Evolutionary conservation across 805 yeast species (phyloP).

Genomic region (Starmerella etchellsii): DNA sequence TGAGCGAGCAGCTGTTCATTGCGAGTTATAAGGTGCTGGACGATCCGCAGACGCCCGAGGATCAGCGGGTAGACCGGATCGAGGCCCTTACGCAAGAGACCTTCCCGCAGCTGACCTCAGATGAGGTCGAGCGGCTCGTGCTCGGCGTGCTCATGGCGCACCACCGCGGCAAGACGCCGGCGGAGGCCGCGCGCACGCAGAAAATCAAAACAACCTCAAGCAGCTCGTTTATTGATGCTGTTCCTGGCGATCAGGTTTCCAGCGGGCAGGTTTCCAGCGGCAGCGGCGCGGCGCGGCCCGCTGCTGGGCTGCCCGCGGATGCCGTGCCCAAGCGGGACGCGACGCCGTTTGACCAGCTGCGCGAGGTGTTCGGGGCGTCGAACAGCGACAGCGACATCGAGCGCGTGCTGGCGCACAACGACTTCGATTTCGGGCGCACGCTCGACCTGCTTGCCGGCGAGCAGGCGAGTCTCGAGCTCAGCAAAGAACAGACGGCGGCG

Average conservation of each 20-base stretch:
- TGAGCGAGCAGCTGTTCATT: conserved; percentile 6
- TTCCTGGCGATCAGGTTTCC: neutral
- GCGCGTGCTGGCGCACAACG: conserved; percentile 28
- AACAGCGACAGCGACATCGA: conserved; percentile 28
- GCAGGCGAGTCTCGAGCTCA: conserved; percentile 2
- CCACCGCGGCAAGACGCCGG: conserved; percentile 23
- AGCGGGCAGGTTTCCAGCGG: neutral
- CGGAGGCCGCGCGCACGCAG: conserved; percentile 9
- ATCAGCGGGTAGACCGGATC: conserved; percentile 31
- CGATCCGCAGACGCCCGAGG: conserved; percentile 27
- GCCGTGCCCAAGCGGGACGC: neutral
- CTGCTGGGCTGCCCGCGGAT: conserved; percentile 7
- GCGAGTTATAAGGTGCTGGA: conserved; percentile 22
- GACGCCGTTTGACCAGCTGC: conserved; percentile 30
- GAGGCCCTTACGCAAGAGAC: conserved; percentile 27
- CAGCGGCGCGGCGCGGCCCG: neutral
- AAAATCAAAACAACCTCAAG: neutral
- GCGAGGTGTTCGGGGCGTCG: conserved; percentile 26
- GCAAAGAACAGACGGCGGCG: conserved; percentile 20
- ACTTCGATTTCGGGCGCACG: conserved; percentile 27
- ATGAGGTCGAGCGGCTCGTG: conserved; percentile 28
- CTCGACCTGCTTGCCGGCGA: conserved; percentile 20
- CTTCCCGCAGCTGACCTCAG: conserved; percentile 13
- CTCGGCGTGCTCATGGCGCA: conserved; percentile 34
- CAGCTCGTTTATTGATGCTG: neutral